Conservation (phyloP, 768 basidiomycete species). For the Asterophora lycoperdoides region DNA sequence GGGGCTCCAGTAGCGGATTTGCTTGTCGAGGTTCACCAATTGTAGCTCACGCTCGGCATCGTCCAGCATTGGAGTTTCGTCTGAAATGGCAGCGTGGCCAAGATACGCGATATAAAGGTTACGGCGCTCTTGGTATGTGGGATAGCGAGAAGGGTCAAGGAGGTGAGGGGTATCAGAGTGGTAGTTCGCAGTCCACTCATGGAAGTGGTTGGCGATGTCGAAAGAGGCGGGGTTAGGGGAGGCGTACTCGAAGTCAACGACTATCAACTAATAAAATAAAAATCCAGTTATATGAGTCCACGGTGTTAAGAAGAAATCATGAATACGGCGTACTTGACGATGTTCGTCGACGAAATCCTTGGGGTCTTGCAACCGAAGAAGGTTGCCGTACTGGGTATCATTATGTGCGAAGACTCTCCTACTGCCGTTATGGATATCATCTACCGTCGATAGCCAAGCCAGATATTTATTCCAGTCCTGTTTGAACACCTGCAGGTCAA, state of each 20-base stretch:
- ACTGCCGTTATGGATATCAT: conserved; percentile 55
- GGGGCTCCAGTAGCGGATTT: conserved; percentile 86
- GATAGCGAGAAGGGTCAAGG: conserved; percentile 63
- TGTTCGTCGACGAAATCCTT: conserved; percentile 64
- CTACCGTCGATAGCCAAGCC: conserved; percentile 60
- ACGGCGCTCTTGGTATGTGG: conserved; percentile 62
- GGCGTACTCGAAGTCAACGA: conserved; percentile 98
- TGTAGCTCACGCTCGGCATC: conserved; percentile 38
- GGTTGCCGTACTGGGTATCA: conserved; percentile 94
- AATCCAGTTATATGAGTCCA: conserved; percentile 2
- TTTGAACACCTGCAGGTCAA: conserved; percentile 64
- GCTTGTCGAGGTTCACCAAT: conserved; percentile 61
- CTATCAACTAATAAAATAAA: conserved; percentile 60
- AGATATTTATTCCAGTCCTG: conserved; percentile 66
- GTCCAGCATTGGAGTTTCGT: conserved; percentile 27
- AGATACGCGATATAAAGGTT: conserved; percentile 90
- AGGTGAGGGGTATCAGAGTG: conserved; percentile 65
- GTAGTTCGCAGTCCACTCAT: conserved; percentile 96
- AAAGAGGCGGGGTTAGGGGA: conserved; percentile 88
- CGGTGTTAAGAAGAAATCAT: background rate
- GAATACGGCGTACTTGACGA: conserved; percentile 53
- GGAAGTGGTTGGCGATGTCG: conserved; percentile 96
- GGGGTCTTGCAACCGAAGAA: conserved; percentile 63
- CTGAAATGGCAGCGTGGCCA: conserved; percentile 37
- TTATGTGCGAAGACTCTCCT: conserved; percentile 84